Conservation (phyloP, 371 early-diverging fungal genomes). For the Mortierella sp. region DNA sequence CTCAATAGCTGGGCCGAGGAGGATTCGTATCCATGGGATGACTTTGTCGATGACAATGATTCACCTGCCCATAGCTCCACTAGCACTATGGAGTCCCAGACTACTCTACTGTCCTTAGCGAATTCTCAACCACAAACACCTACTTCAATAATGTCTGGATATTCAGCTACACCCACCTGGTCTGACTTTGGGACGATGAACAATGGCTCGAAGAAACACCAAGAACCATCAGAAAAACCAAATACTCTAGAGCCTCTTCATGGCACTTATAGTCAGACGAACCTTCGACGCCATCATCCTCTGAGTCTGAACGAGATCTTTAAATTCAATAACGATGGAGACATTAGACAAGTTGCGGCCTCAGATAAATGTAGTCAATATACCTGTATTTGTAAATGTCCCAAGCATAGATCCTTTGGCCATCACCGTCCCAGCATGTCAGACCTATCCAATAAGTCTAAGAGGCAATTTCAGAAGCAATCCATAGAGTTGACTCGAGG, state of each 20-base stretch:
- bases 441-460: conserved; percentile 9
- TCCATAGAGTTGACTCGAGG: conserved; percentile 33
- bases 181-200: conserved; percentile 48
- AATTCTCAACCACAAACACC: neutral
- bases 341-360: neutral
- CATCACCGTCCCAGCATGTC: neutral
- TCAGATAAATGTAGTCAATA: neutral
- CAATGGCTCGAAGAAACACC: conserved; percentile 15
- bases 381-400: conserved; percentile 34
- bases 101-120: neutral
- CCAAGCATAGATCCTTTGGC: conserved; percentile 2
- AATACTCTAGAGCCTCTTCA: conserved; percentile 3
- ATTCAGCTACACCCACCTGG: conserved; percentile 21
- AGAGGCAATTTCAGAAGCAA: conserved; percentile 26
- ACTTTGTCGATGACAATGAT: neutral
- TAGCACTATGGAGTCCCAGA: neutral
- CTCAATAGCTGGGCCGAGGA: conserved; percentile 29
- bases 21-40: conserved; percentile 7
- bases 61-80: neutral
- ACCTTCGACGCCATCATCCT: conserved; percentile 14
- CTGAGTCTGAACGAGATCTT: conserved; percentile 25
- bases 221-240: neutral
- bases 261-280: conserved; percentile 4
- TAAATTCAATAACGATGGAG: neutral
- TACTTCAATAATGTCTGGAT: conserved; percentile 2